Percentiles rank a stretch among this genome's conserved stretches.
Evolutionary conservation across 331 rosid genomes (phyloP).

Genomic region (Ulmus americana): DNA sequence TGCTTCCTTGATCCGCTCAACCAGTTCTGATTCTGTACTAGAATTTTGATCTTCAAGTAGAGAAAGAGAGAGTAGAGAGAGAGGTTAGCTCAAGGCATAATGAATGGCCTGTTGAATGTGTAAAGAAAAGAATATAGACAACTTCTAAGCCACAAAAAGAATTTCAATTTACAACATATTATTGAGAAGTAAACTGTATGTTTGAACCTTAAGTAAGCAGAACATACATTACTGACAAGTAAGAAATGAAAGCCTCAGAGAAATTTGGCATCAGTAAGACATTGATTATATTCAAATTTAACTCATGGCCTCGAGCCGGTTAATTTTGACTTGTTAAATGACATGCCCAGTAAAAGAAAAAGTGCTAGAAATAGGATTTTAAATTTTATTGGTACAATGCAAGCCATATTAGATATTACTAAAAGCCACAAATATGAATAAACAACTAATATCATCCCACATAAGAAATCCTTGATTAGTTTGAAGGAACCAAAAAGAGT

Average conservation of each 20-base stretch:
- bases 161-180: background rate
- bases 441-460: background rate
- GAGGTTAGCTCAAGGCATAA: background rate
- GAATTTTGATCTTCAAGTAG: constrained; percentile 10
- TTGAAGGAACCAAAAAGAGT: background rate
- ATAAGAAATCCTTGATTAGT: background rate
- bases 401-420: background rate
- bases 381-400: background rate
- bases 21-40: constrained; percentile 3
- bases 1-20: constrained; percentile 13
- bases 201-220: background rate
- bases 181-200: background rate
- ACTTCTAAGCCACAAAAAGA: background rate
- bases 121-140: background rate
- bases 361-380: background rate
- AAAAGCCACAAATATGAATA: background rate
- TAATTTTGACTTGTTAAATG: background rate
- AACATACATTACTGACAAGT: background rate
- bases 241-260: background rate
- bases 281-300: background rate
- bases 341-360: background rate
- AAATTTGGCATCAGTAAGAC: background rate
- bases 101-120: background rate
- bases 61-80: background rate
- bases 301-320: background rate